Conservation (phyloP, 2,329 filamentous ascomycete species). For the Kalmusia sp. region DNA sequence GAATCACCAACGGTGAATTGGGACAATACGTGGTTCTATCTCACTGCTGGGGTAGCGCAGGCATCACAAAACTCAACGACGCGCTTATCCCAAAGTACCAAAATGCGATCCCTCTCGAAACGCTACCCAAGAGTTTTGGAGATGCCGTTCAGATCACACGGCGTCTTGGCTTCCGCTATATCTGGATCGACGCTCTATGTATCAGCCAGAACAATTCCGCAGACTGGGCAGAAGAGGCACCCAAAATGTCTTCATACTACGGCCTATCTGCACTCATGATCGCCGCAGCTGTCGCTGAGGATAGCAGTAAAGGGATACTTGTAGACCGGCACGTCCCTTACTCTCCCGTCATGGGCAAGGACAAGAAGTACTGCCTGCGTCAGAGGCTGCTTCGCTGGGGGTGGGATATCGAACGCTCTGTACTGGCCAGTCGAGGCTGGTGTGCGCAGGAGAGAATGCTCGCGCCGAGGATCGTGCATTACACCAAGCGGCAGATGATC, state of each 20-base stretch:
- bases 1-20: not conserved
- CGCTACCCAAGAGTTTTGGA: not conserved
- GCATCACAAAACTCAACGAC: not conserved
- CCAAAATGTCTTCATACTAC: conserved; percentile 7
- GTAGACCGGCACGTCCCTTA: not conserved
- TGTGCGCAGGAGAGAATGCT: not conserved
- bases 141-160: not conserved
- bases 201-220: conserved; percentile 1
- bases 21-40: not conserved
- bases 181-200: conserved; percentile 12
- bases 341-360: not conserved
- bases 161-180: not conserved
- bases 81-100: not conserved
- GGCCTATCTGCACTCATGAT: conserved; percentile 2
- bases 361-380: not conserved
- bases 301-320: not conserved
- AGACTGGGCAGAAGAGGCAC: not conserved
- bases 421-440: not conserved
- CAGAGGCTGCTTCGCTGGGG: not conserved
- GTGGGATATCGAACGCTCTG: not conserved
- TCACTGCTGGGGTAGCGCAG: not conserved
- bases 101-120: not conserved
- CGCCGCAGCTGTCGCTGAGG: not conserved
- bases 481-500: not conserved
- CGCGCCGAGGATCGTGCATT: not conserved